Conservation (phyloP, 306 rosid genomes). For the Mucuna pruriens region DNA sequence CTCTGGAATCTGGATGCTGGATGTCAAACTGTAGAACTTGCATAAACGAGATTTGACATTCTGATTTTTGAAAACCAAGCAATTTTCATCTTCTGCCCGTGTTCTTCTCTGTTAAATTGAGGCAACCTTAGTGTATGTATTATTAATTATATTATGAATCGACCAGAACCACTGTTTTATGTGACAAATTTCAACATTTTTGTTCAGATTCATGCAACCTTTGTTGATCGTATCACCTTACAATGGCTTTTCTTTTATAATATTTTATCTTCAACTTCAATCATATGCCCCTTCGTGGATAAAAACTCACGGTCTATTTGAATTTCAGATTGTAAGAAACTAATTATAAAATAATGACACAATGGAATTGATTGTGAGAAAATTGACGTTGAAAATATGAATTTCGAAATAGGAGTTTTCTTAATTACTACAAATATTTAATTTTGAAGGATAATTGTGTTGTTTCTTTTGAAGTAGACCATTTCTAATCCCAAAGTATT, state of each 20-base stretch:
- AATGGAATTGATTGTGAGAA: not conserved
- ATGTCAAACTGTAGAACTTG: not conserved
- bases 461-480: not conserved
- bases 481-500: not conserved
- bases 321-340: not conserved
- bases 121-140: slow-evolving; percentile 17
- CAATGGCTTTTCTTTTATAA: not conserved
- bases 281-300: not conserved
- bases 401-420: not conserved
- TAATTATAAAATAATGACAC: not conserved
- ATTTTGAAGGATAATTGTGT: not conserved
- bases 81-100: slow-evolving; percentile 14
- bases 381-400: not conserved
- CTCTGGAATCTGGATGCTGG: slow-evolving; percentile 9
- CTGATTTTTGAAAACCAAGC: slow-evolving; percentile 5
- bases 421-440: not conserved
- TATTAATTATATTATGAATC: slow-evolving; percentile 1
- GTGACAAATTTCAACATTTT: not conserved
- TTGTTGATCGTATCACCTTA: not conserved
- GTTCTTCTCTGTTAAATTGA: not conserved
- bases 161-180: not conserved
- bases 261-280: not conserved
- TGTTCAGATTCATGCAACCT: not conserved
- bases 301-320: not conserved
- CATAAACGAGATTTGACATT: slow-evolving; percentile 10